Base-by-base conservation (phyloP, 257 asterid species). In the Prunella vulgaris region DNA sequence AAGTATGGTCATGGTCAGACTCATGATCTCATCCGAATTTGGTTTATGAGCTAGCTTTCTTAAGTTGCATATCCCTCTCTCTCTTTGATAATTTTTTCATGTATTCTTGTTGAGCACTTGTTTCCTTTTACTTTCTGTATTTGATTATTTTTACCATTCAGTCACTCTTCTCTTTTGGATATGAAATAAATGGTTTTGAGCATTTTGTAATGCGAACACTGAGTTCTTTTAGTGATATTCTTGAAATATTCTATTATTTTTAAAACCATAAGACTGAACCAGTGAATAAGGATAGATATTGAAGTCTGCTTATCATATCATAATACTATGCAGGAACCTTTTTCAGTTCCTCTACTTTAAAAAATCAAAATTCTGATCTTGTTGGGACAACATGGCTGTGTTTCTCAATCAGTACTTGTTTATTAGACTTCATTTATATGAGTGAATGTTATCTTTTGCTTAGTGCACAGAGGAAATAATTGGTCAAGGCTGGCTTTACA, bases 41-140 rank as follows among this genome's bases (percentile, higher is more conserved):
- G 64, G 67, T 64, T 42, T 67, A 63, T 59, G 66, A 49, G 67
- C 53, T 74, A 62, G 46, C 46, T 66, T 65, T 58, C 10, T 71
- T 59, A 71, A 59, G 66, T 74, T 63, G 61, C 68, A 59, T 42
- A 68, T 15, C 8, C 40, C 66, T 52, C 15, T 15, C 8, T 63
- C 35, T 71, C 21, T 37, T 69, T 28, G n/a, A 7, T 27, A n/a
- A n/a, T 32, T 18, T 32, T 27, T 27, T 14, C 46, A 33, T 21
- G 62, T 57, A 35, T 73, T 80, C 72, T 44, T 14, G 52, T 18
- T 24, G 56, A 56, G 27, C 66, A 53, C 14, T 30, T 68, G 54
- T 46, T 67, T 54, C 63, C 42, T 14, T 64, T 30, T 22, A 61
- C 38, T 44, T 60, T 17, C 33, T 13, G 48, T 5, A 32, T 9